Percentiles rank a stretch among this genome's conserved stretches.
Evolutionary conservation across 2,329 filamentous ascomycete species (phyloP).

Genomic region (Fusarium sacchari): DNA sequence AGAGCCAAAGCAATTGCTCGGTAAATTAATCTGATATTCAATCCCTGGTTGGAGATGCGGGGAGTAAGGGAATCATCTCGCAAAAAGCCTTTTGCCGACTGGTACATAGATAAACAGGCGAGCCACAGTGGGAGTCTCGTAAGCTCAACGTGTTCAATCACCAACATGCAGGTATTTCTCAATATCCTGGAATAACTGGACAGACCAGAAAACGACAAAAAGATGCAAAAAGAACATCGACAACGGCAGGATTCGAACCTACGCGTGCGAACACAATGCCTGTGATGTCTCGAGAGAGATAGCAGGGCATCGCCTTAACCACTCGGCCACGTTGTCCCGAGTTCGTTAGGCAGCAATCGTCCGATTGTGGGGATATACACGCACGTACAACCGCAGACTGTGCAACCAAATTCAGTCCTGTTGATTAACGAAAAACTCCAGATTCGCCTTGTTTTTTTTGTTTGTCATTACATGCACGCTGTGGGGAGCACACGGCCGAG

Average conservation of each 20-base stretch:
- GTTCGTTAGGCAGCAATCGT: not conserved
- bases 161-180: not conserved
- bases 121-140: not conserved
- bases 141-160: not conserved
- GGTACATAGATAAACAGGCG: not conserved
- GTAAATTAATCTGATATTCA: rapidly evolving
- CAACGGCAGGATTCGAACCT: conserved; percentile 20
- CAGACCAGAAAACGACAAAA: too few species aligned
- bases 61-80: rapidly evolving
- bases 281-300: conserved; percentile 15
- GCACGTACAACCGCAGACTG: not conserved
- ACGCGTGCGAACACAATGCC: conserved; percentile 22
- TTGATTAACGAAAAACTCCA: rapidly evolving
- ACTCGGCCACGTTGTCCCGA: conserved; percentile 16
- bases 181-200: rapidly evolving
- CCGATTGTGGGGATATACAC: not conserved
- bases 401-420: rapidly evolving
- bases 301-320: conserved; percentile 26
- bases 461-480: not conserved
- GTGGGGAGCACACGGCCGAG: too few species aligned
- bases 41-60: rapidly evolving
- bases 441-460: rapidly evolving
- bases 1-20: rapidly evolving
- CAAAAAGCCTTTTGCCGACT: not conserved
- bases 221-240: not conserved